Evolutionary conservation across 164 flowering plant species (phyloP).

Genomic region (Magnolia sinica): DNA sequence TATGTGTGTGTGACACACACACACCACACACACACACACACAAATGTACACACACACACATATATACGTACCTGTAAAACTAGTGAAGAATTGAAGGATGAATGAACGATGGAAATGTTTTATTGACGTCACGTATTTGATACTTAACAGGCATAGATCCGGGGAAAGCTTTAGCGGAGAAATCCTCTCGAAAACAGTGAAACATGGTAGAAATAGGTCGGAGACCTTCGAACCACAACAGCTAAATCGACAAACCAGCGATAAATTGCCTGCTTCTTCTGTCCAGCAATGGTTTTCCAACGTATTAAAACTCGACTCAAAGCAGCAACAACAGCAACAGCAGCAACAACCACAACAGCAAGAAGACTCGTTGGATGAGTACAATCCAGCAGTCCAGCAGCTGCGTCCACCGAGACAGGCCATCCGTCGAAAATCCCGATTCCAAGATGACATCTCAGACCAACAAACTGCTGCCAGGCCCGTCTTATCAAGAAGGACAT

Average conservation of each 20-base stretch:
- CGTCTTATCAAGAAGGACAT: conserved; percentile 27
- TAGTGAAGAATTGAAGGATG: too few species aligned
- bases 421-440: conserved; percentile 44
- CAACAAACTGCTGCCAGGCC: conserved; percentile 20
- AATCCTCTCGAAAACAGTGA: conserved; percentile 51
- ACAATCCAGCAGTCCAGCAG: not conserved
- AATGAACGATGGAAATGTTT: too few species aligned
- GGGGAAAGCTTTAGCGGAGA: conserved; percentile 52
- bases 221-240: conserved; percentile 12
- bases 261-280: conserved; percentile 31
- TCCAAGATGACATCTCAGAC: conserved; percentile 34
- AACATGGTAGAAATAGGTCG: conserved; percentile 42
- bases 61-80: too few species aligned
- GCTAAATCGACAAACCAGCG: conserved; percentile 1
- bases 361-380: conserved; percentile 3
- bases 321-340: conserved; percentile 1
- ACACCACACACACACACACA: too few species aligned
- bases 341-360: not conserved
- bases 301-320: conserved; percentile 37
- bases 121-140: too few species aligned
- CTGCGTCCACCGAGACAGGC: conserved; percentile 37
- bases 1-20: too few species aligned
- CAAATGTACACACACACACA: too few species aligned
- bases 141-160: conserved; percentile 41
- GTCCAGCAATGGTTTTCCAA: conserved; percentile 61